Percentiles rank a stretch among this genome's conserved stretches.
phyloP scores from a whole-genome alignment of 345 rosid species.

The Hypericum perforatum region DNA sequence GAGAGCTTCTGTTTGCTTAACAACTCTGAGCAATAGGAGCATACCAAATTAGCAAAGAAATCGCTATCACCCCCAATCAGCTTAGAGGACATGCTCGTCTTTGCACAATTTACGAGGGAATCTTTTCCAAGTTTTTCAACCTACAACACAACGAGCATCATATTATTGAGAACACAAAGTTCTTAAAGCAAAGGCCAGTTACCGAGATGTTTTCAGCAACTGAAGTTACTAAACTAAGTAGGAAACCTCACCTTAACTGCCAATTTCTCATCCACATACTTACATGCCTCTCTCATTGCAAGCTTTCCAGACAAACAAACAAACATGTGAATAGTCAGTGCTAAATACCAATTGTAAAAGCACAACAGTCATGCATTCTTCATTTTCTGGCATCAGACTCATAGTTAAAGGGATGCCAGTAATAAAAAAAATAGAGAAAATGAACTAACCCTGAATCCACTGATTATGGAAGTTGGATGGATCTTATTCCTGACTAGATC shows the following conservation, averaged over 20 bases:
- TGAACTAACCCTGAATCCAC: constrained; percentile 73
- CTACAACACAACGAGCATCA: constrained; percentile 21
- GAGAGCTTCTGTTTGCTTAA: background rate
- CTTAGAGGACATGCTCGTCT: constrained; percentile 98
- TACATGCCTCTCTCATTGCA: constrained; percentile 98
- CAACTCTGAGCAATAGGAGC: constrained; percentile 5
- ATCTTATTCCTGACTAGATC: constrained; percentile 96
- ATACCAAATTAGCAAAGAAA: constrained; percentile 89
- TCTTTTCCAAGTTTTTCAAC: constrained; percentile 94
- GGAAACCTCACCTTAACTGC: constrained; percentile 54
- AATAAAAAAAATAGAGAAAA: background rate
- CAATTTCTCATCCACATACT: constrained; percentile 81
- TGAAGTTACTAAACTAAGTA: background rate
- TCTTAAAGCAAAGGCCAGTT: no score
- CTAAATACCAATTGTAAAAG: background rate
- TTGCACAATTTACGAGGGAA: constrained; percentile 84
- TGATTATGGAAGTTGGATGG: constrained; percentile 93
- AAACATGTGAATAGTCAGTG: background rate
- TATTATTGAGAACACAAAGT: no score
- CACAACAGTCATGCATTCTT: no score
- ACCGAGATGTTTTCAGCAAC: background rate
- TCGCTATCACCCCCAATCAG: constrained; percentile 82
- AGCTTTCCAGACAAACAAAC: constrained; percentile 33
- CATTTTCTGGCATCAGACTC: no score
- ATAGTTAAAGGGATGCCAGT: background rate